Conservation (phyloP, 1,284 basidiomycete species). For the Pseudomicrostroma phylloplanum region DNA sequence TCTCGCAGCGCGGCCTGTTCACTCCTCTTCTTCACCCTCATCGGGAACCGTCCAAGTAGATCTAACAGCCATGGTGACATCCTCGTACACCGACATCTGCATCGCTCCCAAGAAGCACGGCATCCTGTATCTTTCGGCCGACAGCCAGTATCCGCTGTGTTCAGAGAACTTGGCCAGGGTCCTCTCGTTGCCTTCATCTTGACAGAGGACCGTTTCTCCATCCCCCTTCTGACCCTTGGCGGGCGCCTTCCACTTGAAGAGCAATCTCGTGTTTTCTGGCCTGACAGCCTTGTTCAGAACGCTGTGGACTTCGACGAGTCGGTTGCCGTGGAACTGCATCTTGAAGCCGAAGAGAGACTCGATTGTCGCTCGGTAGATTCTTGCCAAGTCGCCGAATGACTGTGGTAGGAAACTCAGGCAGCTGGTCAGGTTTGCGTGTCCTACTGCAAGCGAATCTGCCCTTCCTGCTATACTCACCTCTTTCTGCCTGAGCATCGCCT, state of each 20-base stretch:
- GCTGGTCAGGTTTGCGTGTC: no score
- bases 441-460: conserved; percentile 62
- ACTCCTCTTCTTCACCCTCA: conserved; percentile 12
- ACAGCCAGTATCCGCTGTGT: conserved; percentile 55
- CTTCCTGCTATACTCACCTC: conserved; percentile 67
- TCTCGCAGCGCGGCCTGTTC: neutral
- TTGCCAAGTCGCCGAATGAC: no score
- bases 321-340: conserved; percentile 73
- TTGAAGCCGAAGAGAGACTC: conserved; percentile 75
- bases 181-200: conserved; percentile 44
- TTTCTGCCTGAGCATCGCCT: conserved; percentile 65
- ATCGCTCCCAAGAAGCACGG: conserved; percentile 57
- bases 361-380: conserved; percentile 57
- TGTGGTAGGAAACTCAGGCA: no score
- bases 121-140: conserved; percentile 53
- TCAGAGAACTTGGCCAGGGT: conserved; percentile 29
- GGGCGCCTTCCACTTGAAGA: conserved; percentile 54
- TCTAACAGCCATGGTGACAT: conserved; percentile 20
- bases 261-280: conserved; percentile 48
- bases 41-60: conserved; percentile 12
- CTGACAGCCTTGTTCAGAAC: conserved; percentile 56
- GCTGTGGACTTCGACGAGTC: conserved; percentile 74
- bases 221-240: conserved; percentile 54
- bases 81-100: conserved; percentile 54
- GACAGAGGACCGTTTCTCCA: conserved; percentile 46